Percentiles rank a stretch among this genome's conserved stretches.
Conservation (phyloP, 352 stramenopile genomes). For the Pythium insidiosum region DNA sequence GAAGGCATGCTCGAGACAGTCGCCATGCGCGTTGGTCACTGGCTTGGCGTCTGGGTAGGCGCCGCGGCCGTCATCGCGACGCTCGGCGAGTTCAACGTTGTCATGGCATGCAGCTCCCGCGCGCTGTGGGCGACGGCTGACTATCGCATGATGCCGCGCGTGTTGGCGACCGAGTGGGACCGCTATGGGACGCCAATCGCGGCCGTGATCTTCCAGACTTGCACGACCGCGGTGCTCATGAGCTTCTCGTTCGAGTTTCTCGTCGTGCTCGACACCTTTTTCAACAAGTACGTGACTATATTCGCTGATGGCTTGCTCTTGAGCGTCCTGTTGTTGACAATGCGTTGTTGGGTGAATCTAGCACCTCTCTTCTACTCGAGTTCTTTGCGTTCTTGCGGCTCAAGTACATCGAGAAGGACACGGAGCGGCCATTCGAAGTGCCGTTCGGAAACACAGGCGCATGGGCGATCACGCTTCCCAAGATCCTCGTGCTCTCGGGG, state of each 20-base stretch:
- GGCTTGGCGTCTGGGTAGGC: slow-evolving; percentile 77
- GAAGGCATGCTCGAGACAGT: slow-evolving; percentile 73
- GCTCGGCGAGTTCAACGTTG: slow-evolving; percentile 81
- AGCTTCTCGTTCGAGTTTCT: slow-evolving; percentile 80
- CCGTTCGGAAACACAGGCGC: slow-evolving; percentile 60
- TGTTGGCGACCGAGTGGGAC: slow-evolving; percentile 52
- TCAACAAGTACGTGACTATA: slow-evolving; percentile 86
- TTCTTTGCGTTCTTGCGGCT: slow-evolving; percentile 80
- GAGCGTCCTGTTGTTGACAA: neutral
- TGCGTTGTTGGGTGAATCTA: slow-evolving; percentile 5
- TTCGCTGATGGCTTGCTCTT: no score
- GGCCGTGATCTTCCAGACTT: slow-evolving; percentile 64
- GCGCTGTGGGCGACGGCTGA: slow-evolving; percentile 74
- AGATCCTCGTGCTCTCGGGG: slow-evolving; percentile 69
- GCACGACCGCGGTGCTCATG: slow-evolving; percentile 75
- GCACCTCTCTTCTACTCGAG: slow-evolving; percentile 57
- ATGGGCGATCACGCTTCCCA: slow-evolving; percentile 73
- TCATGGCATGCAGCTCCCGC: slow-evolving; percentile 79
- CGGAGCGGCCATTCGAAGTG: slow-evolving; percentile 61
- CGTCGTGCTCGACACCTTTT: slow-evolving; percentile 79
- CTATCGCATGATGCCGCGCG: slow-evolving; percentile 79
- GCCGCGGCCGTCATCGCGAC: slow-evolving; percentile 69
- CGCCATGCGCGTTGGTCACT: slow-evolving; percentile 59
- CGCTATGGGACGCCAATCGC: slow-evolving; percentile 76
- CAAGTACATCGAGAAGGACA: slow-evolving; percentile 76